Percentiles rank a stretch among this genome's conserved stretches.
Conservation (phyloP, 305 asterid species). For the Fraxinus sp. region DNA sequence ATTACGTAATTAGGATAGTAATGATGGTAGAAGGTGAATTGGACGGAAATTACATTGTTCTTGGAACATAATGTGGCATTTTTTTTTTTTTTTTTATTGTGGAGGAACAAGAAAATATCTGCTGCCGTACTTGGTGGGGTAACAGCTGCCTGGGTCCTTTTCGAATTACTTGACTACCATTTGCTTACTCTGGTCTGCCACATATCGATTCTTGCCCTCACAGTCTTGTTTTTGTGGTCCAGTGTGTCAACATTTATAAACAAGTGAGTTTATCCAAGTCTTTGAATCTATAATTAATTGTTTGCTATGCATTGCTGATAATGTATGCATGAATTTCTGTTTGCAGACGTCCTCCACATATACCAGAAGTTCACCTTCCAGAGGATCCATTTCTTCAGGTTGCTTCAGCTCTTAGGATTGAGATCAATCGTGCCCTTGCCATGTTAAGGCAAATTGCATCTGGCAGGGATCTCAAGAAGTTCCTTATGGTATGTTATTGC, state of each 20-base stretch:
- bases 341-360: conserved; percentile 65
- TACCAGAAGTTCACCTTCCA: conserved; percentile 73
- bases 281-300: neutral
- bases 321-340: neutral
- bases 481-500: conserved; percentile 54
- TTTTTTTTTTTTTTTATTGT: conserved; percentile 45
- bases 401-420: conserved; percentile 59
- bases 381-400: conserved; percentile 60
- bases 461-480: conserved; percentile 83
- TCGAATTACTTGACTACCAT: conserved; percentile 80
- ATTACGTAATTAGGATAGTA: neutral
- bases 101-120: conserved; percentile 91
- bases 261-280: conserved; percentile 50
- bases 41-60: neutral
- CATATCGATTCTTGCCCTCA: conserved; percentile 50
- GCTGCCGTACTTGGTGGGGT: conserved; percentile 71
- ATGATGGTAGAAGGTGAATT: neutral
- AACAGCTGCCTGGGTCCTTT: conserved; percentile 78
- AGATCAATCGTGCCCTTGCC: conserved; percentile 53
- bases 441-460: conserved; percentile 68
- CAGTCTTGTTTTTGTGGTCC: conserved; percentile 75
- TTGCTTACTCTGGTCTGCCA: conserved; percentile 80
- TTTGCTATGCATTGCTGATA: neutral
- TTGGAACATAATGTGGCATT: neutral
- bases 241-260: conserved; percentile 62